Evolutionary conservation across 2,329 filamentous ascomycete genomes (phyloP), one percentile per base, ranked within the genome.

Genomic region (Trichoderma hamatum): DNA sequence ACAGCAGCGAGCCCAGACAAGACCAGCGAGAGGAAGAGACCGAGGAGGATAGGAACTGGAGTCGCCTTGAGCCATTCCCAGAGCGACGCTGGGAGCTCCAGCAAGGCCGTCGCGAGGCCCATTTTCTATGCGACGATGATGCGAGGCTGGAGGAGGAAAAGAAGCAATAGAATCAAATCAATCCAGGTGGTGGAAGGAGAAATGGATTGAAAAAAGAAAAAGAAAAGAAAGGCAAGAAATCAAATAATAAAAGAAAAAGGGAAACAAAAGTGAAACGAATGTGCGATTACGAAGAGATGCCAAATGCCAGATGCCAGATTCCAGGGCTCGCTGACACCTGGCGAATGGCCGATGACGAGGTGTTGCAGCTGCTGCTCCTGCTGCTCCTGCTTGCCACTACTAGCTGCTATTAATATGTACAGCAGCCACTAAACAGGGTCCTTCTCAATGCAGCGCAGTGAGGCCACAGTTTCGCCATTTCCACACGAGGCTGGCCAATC

Each of bases 1-100:
- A 85, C 84, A 65, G 74, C 73, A 32, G 81, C 75, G 52, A 85
- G 76, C 1, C 74, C 78, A 24, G 79, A 28, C 1, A 78, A 69
- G 14, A 79, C 67, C 54, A 82, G 71, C 19, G 76, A 76, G 9
- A 80, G 65, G 67, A 79, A 73, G 46, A 81, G 73, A 2, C 78
- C 75, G 11, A 83, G 55, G 4, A 84, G 72, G 5, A 82, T 71
- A 69, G 82, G 75, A 21, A 80, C 70, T 3, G 84, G 82, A 16
- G 79, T 80, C 24, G 80, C 79, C 67, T 75, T 75, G 43, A 79
- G 72, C 73, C 79, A 79, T 9, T 74, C 74, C 71, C 76, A 79
- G n/a, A 81, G 73, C 56, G 78, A 75, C 70, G 74, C 73, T 32
- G 83, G 75, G 28, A 80, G 74, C 64, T 77, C 73, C 49, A 76